Percentiles rank a stretch among this genome's conserved stretches.
These are phyloP conservation scores for Haplosporangium gracile DNA, from an alignment of 192 early-diverging fungal species.

Conservation along the genomic window DNA sequence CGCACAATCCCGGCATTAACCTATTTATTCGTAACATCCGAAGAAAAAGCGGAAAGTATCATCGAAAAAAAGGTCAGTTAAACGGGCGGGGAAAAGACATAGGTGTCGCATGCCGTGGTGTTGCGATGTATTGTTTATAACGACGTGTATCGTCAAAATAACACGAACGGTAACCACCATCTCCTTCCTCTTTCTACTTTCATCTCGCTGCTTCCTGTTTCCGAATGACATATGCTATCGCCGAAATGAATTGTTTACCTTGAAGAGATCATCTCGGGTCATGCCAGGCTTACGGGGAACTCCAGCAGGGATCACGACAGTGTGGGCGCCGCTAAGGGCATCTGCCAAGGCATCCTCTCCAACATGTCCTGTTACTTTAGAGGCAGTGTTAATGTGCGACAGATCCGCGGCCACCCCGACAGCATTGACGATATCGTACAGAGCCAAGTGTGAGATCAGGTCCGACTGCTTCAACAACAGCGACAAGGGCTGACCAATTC, in stretches of 20 bases:
- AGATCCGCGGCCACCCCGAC: conserved; percentile 96
- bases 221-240: not conserved
- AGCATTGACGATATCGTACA: conserved; percentile 98
- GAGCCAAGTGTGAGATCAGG: conserved; percentile 84
- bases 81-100: not conserved
- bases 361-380: conserved; percentile 61
- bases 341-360: conserved; percentile 60
- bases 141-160: too few species aligned
- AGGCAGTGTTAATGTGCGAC: conserved; percentile 88
- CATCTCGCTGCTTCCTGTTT: not conserved
- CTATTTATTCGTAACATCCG: conserved; percentile 45
- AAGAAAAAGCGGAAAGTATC: conserved; percentile 10
- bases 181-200: not conserved
- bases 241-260: conserved; percentile 54
- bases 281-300: conserved; percentile 98
- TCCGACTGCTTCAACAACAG: conserved; percentile 92
- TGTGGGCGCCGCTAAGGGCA: conserved; percentile 58
- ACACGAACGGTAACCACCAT: not conserved
- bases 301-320: conserved; percentile 95
- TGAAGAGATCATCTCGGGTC: conserved; percentile 99
- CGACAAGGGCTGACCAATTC: conserved; percentile 97
- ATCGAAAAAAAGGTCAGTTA: not conserved
- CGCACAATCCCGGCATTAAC: conserved; percentile 96
- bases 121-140: not conserved
- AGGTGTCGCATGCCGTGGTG: not conserved